Evolutionary conservation across 1,284 basidiomycete species (phyloP), one percentile per base, ranked within the genome.

Genomic region (Tilletia indica): DNA sequence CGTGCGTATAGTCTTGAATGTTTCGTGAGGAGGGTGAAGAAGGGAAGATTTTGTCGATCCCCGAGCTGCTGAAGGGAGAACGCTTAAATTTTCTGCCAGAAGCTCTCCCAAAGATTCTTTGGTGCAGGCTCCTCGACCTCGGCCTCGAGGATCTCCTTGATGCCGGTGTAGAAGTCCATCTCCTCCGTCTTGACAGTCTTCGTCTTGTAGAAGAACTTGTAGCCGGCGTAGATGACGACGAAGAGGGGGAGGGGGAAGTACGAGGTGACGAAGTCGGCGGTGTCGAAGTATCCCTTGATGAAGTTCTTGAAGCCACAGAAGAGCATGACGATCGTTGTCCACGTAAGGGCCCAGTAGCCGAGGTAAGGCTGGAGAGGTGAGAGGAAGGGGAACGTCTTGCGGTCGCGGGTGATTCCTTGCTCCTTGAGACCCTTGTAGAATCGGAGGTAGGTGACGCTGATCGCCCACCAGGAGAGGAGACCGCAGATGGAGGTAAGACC

Each of bases 391-490:
- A 83, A 69, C 1, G 39, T 67, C 69, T 82, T 86, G 76, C 91
- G 88, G 76, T 88, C 86, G 76, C 91, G 88, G 76, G 87, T 86
- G 74, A 89, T 84, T 34, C 88, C 89, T 78, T 91, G 90, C 47
- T 77, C 84, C 80, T 86, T 87, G 80, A 89, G 83, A 34, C 89
- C 91, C 75, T 88, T 87, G 80, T 89, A 89, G 88, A 92, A 93
- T 84, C 88, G 89, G 70, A 92, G 82, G 85, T 91, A 93, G 2
- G 91, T 90, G 54, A 90, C 71, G 79, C 90, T 89, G 84, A 93
- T 92, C 68, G 88, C 91, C 80, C 91, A 90, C 93, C 93, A 96
- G 12, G 91, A 91, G 86, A 92, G 87, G 70, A 91, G 84, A 56
- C 90, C 91, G 8, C 88, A 87, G 25, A 89, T 89, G 9, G 90